Percentiles rank a stretch among this genome's conserved stretches.
These are phyloP conservation scores for Psidium friedrichsthalianum DNA, from an alignment of 345 rosid species.

Conservation along the genomic window DNA sequence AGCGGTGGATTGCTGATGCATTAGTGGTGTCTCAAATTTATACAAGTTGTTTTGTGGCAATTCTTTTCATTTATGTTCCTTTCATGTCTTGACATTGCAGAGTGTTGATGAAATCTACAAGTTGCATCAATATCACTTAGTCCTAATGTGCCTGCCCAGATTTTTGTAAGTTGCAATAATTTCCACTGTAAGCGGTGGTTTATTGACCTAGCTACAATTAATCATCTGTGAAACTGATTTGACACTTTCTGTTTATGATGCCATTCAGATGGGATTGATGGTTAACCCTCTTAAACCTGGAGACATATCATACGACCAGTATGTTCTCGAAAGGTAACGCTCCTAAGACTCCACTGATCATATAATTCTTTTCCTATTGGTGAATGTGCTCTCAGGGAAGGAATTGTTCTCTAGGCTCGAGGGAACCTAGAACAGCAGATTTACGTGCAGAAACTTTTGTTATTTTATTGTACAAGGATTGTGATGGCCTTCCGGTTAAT, in stretches of 20 bases:
- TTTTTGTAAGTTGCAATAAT: conserved; percentile 58
- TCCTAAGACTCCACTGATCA: background rate
- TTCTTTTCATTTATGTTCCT: background rate
- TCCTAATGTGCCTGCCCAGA: conserved; percentile 96
- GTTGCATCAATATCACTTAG: conserved; percentile 85
- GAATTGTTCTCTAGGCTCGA: background rate
- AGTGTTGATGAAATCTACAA: conserved; percentile 93
- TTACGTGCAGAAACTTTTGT: background rate
- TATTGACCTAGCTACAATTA: background rate
- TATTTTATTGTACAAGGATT: background rate
- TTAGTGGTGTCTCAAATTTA: background rate
- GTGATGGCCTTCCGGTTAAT: background rate
- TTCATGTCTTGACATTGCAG: conserved; percentile 24
- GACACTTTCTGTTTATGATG: background rate
- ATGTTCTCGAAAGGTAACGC: conserved; percentile 65
- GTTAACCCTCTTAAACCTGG: conserved; percentile 92
- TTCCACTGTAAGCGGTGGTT: background rate
- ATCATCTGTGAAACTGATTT: background rate
- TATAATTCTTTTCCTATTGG: background rate
- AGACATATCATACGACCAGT: conserved; percentile 85
- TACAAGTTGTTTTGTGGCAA: background rate
- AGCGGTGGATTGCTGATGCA: background rate
- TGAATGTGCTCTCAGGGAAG: background rate
- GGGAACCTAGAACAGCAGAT: background rate
- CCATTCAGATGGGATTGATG: conserved; percentile 87